phyloP scores from a whole-genome alignment of 306 rosid species.

The Quercus gilva region DNA sequence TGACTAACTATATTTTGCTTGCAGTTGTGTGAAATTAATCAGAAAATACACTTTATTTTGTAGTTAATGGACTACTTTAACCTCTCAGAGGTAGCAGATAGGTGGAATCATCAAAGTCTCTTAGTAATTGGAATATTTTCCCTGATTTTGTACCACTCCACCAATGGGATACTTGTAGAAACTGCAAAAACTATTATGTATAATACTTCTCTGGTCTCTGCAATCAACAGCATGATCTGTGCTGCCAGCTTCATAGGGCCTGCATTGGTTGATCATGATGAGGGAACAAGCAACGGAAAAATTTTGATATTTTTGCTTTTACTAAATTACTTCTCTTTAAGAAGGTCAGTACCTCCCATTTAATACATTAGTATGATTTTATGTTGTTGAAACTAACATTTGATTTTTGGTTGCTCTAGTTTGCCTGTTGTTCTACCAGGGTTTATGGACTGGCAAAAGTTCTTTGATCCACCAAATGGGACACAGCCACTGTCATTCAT shows the following conservation, averaged over 20 bases:
- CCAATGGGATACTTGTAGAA: slow-evolving; percentile 52
- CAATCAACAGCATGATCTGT: slow-evolving; percentile 42
- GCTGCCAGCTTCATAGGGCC: slow-evolving; percentile 73
- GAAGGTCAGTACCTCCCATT: slow-evolving; percentile 42
- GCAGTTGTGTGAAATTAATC: slow-evolving; percentile 2
- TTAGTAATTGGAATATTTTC: slow-evolving; percentile 60
- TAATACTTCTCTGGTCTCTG: slow-evolving; percentile 50
- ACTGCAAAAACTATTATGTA: slow-evolving; percentile 69
- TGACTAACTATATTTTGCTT: background rate
- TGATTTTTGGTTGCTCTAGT: slow-evolving; percentile 32
- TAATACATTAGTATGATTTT: background rate
- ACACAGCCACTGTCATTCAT: slow-evolving; percentile 46
- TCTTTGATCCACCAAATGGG: slow-evolving; percentile 46
- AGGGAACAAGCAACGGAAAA: slow-evolving; percentile 56
- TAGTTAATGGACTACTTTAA: slow-evolving; percentile 59
- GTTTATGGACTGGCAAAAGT: slow-evolving; percentile 71
- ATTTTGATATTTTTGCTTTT: slow-evolving; percentile 57
- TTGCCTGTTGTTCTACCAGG: slow-evolving; percentile 62
- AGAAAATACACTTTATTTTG: slow-evolving; percentile 25
- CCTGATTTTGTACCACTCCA: slow-evolving; percentile 72
- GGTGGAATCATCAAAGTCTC: slow-evolving; percentile 53
- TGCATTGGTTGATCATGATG: slow-evolving; percentile 69
- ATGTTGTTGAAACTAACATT: slow-evolving; percentile 24
- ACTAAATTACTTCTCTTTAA: slow-evolving; percentile 63
- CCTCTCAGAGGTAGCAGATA: slow-evolving; percentile 33